These are phyloP conservation scores for Camelina neglecta DNA, from an alignment of 345 rosid genomes.

Conservation along the genomic window DNA sequence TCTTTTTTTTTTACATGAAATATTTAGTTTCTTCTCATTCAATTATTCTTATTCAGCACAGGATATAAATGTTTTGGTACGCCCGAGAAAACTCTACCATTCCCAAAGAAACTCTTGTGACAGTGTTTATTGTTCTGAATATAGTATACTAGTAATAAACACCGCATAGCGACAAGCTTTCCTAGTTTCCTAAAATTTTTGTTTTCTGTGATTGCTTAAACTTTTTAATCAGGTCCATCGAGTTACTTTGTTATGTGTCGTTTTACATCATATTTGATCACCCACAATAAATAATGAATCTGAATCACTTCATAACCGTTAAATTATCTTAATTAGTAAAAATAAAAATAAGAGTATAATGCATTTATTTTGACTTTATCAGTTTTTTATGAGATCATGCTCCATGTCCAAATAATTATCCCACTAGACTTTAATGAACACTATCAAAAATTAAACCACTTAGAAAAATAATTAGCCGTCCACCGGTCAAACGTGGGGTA, in stretches of 20 bases:
- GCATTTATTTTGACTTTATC: too few species aligned
- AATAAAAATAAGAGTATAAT: too few species aligned
- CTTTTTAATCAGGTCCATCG: background rate
- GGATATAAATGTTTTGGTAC: conserved; percentile 2
- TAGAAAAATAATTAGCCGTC: too few species aligned
- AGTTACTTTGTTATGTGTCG: background rate
- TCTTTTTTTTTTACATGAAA: too few species aligned
- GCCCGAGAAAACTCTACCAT: background rate
- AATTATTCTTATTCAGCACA: too few species aligned
- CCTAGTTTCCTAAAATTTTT: too few species aligned
- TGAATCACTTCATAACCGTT: background rate
- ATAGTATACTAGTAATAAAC: too few species aligned
- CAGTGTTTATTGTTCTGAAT: background rate
- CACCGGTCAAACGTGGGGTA: too few species aligned
- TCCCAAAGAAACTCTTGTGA: background rate
- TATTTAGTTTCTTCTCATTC: too few species aligned
- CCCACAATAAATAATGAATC: background rate
- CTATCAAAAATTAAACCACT: too few species aligned
- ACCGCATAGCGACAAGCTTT: too few species aligned
- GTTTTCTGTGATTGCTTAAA: background rate
- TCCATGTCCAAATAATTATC: background rate
- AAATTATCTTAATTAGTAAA: background rate
- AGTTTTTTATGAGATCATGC: background rate
- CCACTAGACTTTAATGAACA: background rate
- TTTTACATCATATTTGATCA: background rate